Percentiles rank a stretch among this genome's conserved stretches.
phyloP scores from a whole-genome alignment of 2,329 filamentous ascomycete species.

The Geosmithia flava region DNA sequence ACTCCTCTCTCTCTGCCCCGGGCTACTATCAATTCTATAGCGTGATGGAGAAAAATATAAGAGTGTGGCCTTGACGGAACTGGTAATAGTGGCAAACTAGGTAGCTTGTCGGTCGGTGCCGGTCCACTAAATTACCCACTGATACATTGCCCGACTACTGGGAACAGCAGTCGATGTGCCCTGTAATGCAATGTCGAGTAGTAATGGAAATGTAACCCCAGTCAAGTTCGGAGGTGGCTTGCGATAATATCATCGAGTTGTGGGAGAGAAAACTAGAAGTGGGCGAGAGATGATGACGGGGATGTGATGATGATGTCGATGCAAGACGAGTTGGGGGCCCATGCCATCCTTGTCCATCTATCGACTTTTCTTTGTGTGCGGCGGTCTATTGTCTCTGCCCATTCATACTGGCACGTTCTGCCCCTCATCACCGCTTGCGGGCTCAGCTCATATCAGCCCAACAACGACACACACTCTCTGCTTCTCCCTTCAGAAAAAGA shows the following conservation, averaged over 20 bases:
- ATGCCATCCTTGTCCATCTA: not conserved
- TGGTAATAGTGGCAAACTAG: not conserved
- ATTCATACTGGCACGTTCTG: not conserved
- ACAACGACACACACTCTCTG: not conserved
- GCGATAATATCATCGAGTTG: no score
- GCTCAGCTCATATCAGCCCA: not conserved
- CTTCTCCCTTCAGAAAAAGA: not conserved
- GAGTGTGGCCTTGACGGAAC: not conserved
- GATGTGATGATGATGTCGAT: not conserved
- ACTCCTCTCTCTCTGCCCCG: no score
- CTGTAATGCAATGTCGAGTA: no score
- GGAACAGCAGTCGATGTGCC: not conserved
- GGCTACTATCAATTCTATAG: not conserved
- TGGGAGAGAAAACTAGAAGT: no score
- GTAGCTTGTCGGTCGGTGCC: not conserved
- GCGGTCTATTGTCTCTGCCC: no score
- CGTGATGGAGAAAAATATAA: not conserved
- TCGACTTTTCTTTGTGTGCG: no score
- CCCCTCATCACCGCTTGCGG: not conserved
- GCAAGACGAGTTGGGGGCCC: not conserved
- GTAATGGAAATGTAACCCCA: no score
- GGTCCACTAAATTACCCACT: not conserved
- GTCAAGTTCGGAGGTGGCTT: no score
- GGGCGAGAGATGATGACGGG: not conserved
- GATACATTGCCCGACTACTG: not conserved